Conservation (phyloP, 805 yeast species). For the Kazachstania bromeliacearum region DNA sequence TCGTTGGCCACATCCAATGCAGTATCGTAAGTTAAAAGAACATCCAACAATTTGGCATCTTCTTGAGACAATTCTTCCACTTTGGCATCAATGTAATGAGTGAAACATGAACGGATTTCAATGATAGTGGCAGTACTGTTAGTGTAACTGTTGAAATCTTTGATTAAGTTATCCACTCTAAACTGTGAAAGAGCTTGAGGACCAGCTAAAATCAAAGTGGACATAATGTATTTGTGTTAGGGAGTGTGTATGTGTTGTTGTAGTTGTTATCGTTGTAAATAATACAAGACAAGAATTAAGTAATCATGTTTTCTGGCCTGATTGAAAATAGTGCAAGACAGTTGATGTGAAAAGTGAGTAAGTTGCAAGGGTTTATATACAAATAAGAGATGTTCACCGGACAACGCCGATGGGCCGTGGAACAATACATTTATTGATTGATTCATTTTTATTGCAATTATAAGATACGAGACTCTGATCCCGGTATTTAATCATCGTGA, state of each 20-base stretch:
- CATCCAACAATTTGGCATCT: slow-evolving; percentile 42
- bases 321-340: too few relatives aligned
- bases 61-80: slow-evolving; percentile 27
- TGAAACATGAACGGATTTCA: slow-evolving; percentile 61
- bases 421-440: too few relatives aligned
- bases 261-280: too few relatives aligned
- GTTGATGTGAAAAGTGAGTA: too few relatives aligned
- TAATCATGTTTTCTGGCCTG: too few relatives aligned
- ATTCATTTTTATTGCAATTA: too few relatives aligned
- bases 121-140: slow-evolving; percentile 53
- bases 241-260: neutral
- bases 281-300: too few relatives aligned
- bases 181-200: slow-evolving; percentile 84
- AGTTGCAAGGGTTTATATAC: too few relatives aligned
- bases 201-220: slow-evolving; percentile 61
- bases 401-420: too few relatives aligned
- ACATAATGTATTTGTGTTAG: slow-evolving; percentile 23
- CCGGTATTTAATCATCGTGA: too few relatives aligned
- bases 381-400: too few relatives aligned
- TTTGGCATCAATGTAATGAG: slow-evolving; percentile 62
- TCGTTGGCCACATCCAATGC: slow-evolving; percentile 45
- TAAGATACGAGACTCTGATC: too few relatives aligned
- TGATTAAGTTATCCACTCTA: slow-evolving; percentile 63
- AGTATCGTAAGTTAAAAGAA: slow-evolving; percentile 66
- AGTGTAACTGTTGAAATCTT: slow-evolving; percentile 64